Conservation (phyloP, 129 eudicot genomes). For the Sambucus nigra region DNA sequence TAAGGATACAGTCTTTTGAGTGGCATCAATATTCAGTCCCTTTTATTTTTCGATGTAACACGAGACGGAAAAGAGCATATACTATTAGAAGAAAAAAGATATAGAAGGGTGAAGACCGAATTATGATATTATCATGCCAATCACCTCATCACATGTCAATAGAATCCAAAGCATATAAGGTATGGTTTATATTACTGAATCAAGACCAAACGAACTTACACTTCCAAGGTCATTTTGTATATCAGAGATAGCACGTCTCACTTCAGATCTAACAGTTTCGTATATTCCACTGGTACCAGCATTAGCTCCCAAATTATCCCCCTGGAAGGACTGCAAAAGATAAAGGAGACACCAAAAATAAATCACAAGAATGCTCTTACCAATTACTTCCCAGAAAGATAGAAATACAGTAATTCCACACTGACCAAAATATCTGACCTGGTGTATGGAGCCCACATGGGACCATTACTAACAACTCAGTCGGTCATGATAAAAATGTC, state of each 20-base stretch:
- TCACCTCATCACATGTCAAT: not conserved
- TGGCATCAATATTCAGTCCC: no score
- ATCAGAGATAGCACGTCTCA: constrained; percentile 62
- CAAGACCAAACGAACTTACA: constrained; percentile 20
- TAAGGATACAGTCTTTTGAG: no score
- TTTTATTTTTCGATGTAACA: no score
- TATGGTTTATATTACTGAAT: not conserved
- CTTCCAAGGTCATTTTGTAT: constrained; percentile 50
- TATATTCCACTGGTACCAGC: constrained; percentile 37
- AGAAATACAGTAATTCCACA: not conserved
- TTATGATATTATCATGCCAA: not conserved
- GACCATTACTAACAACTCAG: no score
- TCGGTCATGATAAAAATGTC: no score
- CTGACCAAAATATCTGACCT: no score
- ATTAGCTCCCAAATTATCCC: constrained; percentile 20
- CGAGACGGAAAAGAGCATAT: no score
- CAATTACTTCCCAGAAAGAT: not conserved
- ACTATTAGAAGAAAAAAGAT: no score
- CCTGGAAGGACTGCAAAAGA: constrained; percentile 25
- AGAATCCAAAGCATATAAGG: not conserved
- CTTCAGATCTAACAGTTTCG: constrained; percentile 73
- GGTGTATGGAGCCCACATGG: no score
- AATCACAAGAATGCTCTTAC: constrained; percentile 1
- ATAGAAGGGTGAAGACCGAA: no score
- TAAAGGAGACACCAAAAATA: constrained; percentile 1